Evolutionary conservation across 208 protist species (phyloP).

Genomic region (Trypanosoma cruzi): DNA sequence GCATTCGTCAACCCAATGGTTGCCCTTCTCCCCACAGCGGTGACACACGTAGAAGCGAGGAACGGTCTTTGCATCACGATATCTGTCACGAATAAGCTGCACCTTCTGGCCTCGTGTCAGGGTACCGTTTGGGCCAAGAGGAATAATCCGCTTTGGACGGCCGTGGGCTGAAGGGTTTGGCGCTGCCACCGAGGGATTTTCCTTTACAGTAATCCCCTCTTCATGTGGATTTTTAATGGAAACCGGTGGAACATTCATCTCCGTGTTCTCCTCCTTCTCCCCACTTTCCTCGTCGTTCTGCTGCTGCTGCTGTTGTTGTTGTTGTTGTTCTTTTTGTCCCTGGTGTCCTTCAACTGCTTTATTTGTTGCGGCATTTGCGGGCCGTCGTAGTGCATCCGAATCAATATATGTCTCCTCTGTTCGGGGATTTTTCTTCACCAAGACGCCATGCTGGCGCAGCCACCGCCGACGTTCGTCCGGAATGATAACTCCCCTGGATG

Average conservation of each 20-base stretch:
- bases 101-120: conserved; percentile 64
- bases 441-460: conserved; percentile 82
- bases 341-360: conserved; percentile 1
- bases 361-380: conserved; percentile 4
- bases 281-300: neutral
- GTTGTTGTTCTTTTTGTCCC: conserved; percentile 1
- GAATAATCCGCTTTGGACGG: conserved; percentile 47
- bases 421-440: conserved; percentile 67
- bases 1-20: conserved; percentile 77
- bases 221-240: neutral
- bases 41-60: conserved; percentile 84
- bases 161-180: conserved; percentile 1
- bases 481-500: conserved; percentile 68
- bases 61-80: conserved; percentile 55
- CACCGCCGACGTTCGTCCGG: conserved; percentile 80
- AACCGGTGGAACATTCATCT: neutral
- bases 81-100: conserved; percentile 70
- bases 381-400: conserved; percentile 31
- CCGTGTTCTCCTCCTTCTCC: neutral
- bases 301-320: neutral
- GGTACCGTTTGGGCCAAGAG: conserved; percentile 67
- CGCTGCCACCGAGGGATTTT: neutral
- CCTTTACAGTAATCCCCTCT: neutral
- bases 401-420: conserved; percentile 59
- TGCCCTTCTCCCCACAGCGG: conserved; percentile 77